phyloP scores from a whole-genome alignment of 495 filamentous ascomycete genomes.

The Hypoxylon lenormandii region DNA sequence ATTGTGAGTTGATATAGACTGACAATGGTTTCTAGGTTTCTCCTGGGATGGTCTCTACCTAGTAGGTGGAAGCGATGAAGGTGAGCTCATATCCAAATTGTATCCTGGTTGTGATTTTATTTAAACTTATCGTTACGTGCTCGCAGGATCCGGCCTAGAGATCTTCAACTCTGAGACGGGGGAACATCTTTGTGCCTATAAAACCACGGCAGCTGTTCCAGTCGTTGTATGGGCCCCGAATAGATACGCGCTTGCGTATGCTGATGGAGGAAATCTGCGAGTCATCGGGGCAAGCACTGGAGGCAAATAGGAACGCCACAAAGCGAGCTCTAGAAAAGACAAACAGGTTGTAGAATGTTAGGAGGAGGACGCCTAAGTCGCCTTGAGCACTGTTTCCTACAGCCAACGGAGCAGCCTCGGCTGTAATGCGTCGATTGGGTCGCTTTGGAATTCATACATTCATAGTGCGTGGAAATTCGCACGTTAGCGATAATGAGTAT shows the following conservation, averaged over 20 bases:
- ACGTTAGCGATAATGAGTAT: too few relatives aligned
- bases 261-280: slow-evolving; percentile 81
- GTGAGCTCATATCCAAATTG: slow-evolving; percentile 56
- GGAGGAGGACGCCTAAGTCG: too few relatives aligned
- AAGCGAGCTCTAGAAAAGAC: not conserved
- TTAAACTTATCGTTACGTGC: slow-evolving; percentile 27
- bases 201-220: slow-evolving; percentile 71
- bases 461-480: too few relatives aligned
- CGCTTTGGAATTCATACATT: too few relatives aligned
- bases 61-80: slow-evolving; percentile 85
- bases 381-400: too few relatives aligned
- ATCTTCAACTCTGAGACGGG: slow-evolving; percentile 89
- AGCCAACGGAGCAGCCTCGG: too few relatives aligned
- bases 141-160: slow-evolving; percentile 67
- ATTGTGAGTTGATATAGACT: not conserved
- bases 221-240: slow-evolving; percentile 91
- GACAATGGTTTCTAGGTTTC: slow-evolving; percentile 64
- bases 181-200: slow-evolving; percentile 82
- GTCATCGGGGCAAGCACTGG: slow-evolving; percentile 74
- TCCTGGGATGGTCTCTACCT: slow-evolving; percentile 91
- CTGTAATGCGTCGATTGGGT: too few relatives aligned
- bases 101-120: slow-evolving; percentile 12
- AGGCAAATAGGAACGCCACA: slow-evolving; percentile 50
- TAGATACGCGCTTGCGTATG: slow-evolving; percentile 89
- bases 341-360: too few relatives aligned